Evolutionary conservation across 2,329 filamentous ascomycete species (phyloP).

Genomic region (Spiromastix sp.): DNA sequence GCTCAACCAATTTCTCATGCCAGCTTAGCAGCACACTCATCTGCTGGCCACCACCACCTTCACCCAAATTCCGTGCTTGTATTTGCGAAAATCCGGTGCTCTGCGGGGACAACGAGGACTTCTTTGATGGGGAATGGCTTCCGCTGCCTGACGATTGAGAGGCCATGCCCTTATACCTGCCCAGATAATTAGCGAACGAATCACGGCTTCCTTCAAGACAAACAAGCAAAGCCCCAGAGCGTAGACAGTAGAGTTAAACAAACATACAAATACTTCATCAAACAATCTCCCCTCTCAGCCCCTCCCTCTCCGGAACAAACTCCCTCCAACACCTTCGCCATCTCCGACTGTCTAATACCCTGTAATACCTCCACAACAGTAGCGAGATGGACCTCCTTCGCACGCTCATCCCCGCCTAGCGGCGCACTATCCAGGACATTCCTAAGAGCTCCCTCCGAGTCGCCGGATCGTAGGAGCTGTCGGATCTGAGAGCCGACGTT

Average conservation of each 20-base stretch:
- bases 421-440: constrained; percentile 78
- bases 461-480: constrained; percentile 76
- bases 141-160: constrained; percentile 25
- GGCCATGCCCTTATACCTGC: constrained; percentile 84
- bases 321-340: constrained; percentile 75
- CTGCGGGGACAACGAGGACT: constrained; percentile 54
- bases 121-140: constrained; percentile 39
- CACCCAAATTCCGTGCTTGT: constrained; percentile 44
- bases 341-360: constrained; percentile 91
- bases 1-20: constrained; percentile 97
- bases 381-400: constrained; percentile 75
- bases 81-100: constrained; percentile 84
- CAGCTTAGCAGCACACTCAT: constrained; percentile 98
- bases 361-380: constrained; percentile 89
- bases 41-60: constrained; percentile 64
- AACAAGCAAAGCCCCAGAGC: no score
- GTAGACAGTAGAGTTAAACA: no score
- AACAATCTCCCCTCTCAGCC: constrained; percentile 73
- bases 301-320: constrained; percentile 73
- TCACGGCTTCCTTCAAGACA: no score
- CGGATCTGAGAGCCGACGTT: constrained; percentile 69
- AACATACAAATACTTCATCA: constrained; percentile 95
- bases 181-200: no score
- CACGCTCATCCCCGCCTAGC: constrained; percentile 43
- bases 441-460: constrained; percentile 75